Evolutionary conservation across 2,329 filamentous ascomycete genomes (phyloP).

Genomic region (Curvularia verruculosa): DNA sequence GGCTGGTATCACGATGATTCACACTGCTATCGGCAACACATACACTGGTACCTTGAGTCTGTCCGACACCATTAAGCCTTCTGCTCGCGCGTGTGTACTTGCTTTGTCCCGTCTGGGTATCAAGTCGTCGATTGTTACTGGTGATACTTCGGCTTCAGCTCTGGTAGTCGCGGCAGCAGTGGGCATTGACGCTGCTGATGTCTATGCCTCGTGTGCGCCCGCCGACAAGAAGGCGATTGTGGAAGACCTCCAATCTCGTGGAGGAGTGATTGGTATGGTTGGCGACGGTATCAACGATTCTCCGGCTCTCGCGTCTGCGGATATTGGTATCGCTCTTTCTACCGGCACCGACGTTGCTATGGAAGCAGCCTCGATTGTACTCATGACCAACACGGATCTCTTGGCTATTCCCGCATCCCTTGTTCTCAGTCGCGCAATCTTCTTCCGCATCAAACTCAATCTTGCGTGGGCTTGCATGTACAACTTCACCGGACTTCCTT

Average conservation of each 20-base stretch:
- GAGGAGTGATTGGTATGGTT: constrained; percentile 90
- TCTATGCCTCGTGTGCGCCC: constrained; percentile 87
- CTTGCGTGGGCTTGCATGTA: constrained; percentile 91
- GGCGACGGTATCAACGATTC: constrained; percentile 98
- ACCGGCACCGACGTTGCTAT: constrained; percentile 96
- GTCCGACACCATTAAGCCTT: constrained; percentile 88
- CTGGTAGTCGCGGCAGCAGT: constrained; percentile 81
- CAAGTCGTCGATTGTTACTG: constrained; percentile 88
- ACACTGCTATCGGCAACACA: constrained; percentile 80
- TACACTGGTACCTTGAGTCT: constrained; percentile 86
- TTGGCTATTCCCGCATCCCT: constrained; percentile 91
- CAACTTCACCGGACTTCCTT: constrained; percentile 88
- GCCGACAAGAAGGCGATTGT: constrained; percentile 91
- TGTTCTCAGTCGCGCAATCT: constrained; percentile 81
- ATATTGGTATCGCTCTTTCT: constrained; percentile 90
- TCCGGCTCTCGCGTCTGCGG: constrained; percentile 87
- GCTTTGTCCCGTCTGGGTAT: constrained; percentile 86
- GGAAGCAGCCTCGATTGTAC: constrained; percentile 93
- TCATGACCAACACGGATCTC: constrained; percentile 90
- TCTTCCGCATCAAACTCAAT: constrained; percentile 91
- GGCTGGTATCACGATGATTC: constrained; percentile 85
- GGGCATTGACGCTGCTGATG: constrained; percentile 75
- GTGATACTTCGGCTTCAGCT: constrained; percentile 85
- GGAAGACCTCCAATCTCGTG: constrained; percentile 71
- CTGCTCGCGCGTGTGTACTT: constrained; percentile 77